A percentile compares a stretch with the other conserved stretches of the same genome.
Evolutionary conservation across 345 rosid genomes (phyloP).

Genomic region (Euphorbia pulcherrima): DNA sequence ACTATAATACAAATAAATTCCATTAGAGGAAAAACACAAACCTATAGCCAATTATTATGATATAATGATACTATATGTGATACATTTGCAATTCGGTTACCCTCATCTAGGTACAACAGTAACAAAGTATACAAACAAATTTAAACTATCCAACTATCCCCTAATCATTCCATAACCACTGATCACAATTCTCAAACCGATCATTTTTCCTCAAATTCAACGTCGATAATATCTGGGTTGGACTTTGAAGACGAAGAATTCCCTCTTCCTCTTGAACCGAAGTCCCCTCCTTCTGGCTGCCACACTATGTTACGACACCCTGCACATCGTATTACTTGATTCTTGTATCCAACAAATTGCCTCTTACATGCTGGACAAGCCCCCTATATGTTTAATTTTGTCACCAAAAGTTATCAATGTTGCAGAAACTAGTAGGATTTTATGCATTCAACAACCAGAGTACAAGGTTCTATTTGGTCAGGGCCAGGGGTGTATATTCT

Average conservation of each 20-base stretch:
- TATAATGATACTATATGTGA: not conserved
- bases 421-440: not conserved
- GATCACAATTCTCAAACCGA: not conserved
- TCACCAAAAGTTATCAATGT: not conserved
- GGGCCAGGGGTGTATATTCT: not conserved
- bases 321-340: constrained; percentile 63
- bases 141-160: not conserved
- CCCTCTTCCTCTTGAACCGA: constrained; percentile 47
- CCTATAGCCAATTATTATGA: not conserved
- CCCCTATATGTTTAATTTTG: constrained; percentile 43
- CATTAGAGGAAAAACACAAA: not conserved
- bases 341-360: constrained; percentile 81
- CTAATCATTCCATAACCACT: not conserved
- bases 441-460: not conserved
- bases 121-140: not conserved
- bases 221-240: constrained; percentile 65
- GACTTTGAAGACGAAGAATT: constrained; percentile 38
- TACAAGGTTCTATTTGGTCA: not conserved
- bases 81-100: not conserved
- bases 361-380: constrained; percentile 89
- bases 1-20: not conserved
- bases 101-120: not conserved
- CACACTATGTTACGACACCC: constrained; percentile 90
- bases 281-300: constrained; percentile 80
- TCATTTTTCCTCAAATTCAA: constrained; percentile 90